A percentile compares a stretch with the other conserved stretches of the same genome.
Conservation (phyloP, 2,329 filamentous ascomycete species). For the Talaromyces sp. region DNA sequence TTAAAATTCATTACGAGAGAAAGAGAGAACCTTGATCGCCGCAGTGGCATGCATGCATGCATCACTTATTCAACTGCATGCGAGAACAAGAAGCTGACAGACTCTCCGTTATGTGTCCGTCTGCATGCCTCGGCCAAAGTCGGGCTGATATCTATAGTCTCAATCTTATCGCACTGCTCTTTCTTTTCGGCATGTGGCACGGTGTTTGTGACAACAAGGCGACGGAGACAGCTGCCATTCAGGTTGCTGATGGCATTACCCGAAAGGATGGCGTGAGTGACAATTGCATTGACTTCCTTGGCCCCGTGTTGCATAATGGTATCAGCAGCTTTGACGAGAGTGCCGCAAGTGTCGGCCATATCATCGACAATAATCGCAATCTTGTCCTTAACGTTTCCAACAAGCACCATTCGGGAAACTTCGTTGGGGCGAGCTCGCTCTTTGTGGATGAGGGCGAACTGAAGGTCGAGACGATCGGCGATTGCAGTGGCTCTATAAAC, state of each 20-base stretch:
- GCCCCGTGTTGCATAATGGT: conserved; percentile 85
- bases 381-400: conserved; percentile 86
- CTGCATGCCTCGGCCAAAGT: conserved; percentile 54
- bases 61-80: conserved; percentile 33
- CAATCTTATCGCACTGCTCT: conserved; percentile 69
- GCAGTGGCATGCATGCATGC: neutral
- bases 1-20: conserved; percentile 15
- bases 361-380: conserved; percentile 95
- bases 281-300: conserved; percentile 84
- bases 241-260: conserved; percentile 82
- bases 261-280: conserved; percentile 87
- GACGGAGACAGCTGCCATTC: conserved; percentile 66
- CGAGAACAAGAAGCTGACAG: conserved; percentile 47
- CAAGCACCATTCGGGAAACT: conserved; percentile 90
- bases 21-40: neutral
- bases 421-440: conserved; percentile 88
- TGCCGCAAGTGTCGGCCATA: conserved; percentile 96
- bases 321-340: conserved; percentile 78
- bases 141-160: conserved; percentile 87
- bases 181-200: conserved; percentile 77
- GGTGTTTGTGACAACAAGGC: conserved; percentile 86
- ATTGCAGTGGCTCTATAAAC: conserved; percentile 71
- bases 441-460: conserved; percentile 94
- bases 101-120: conserved; percentile 48
- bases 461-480: conserved; percentile 82